Base-by-base conservation (phyloP, 257 asterid species). In the Echium plantagineum region DNA sequence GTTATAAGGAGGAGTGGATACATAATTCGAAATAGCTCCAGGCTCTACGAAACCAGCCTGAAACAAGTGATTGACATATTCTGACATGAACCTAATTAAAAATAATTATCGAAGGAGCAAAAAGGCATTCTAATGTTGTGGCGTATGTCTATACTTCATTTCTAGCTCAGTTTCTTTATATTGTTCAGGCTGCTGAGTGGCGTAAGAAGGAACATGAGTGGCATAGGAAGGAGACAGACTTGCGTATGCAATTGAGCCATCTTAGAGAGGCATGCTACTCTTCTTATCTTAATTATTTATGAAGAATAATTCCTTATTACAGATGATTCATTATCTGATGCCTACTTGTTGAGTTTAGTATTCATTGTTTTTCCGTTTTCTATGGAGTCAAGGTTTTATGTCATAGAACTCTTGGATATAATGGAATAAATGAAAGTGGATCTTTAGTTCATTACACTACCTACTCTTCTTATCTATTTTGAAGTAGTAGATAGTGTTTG, bases 191-290 rank as follows among this genome's bases (percentile, higher is more conserved):
- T 24, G 73, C 66, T 17, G 83, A 78, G 7, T 85, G 83, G 84
- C 71, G 72, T 49, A 75, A 70, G 73, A 84, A 81, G 75, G 93
- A 84, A 79, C 63, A 52, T n/a, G 78, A 76, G 53, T 91, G 88
- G 90, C 78, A 72, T 82, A 82, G 76, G 72, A 81, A 63, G 73
- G 95, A 83, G 75, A 74, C 79, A 66, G 83, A 75, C 66, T 65
- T 91, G 74, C 57, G 38, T 63, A 58, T 53, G 73, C 77, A 82
- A 81, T 73, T 85, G 70, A 58, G 48, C 46, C 64, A 67, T 58
- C 86, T 83, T 21, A 69, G 62, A 68, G 80, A 81, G 95, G 98
- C 78, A 66, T 58, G 63, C 63, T 59, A 52, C 19, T 30, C 54
- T 32, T 65, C 47, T 46, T 19, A 9, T 46, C 13, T 18, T 1